phyloP scores from a whole-genome alignment of 2,329 filamentous ascomycete species.

The Fusarium napiforme region DNA sequence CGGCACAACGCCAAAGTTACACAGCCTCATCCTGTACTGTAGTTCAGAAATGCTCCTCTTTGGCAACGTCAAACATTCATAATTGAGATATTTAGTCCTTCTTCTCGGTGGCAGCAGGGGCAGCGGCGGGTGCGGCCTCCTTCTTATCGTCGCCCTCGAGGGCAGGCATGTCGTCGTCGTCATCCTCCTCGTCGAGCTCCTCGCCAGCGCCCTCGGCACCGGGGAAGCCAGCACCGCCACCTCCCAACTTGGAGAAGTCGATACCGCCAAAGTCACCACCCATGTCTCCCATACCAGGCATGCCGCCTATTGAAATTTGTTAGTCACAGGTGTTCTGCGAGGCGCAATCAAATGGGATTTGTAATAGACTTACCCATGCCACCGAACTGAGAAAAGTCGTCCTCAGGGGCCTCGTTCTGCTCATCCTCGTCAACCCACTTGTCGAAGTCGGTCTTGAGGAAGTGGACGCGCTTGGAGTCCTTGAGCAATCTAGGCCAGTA shows the following conservation, averaged over 20 bases:
- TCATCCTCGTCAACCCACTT: conserved; percentile 99
- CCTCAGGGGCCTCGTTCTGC: conserved; percentile 88
- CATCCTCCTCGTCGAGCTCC: conserved; percentile 66
- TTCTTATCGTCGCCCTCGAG: conserved; percentile 72
- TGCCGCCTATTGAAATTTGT: conserved; percentile 56
- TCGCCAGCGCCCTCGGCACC: conserved; percentile 61
- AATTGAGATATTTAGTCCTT: conserved; percentile 48
- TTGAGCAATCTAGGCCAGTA: conserved; percentile 97
- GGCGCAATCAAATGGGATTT: background rate
- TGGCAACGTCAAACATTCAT: conserved; percentile 33
- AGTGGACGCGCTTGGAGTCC: conserved; percentile 89
- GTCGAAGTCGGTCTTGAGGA: conserved; percentile 98
- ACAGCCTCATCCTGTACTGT: conserved; percentile 35
- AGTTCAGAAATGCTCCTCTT: conserved; percentile 36
- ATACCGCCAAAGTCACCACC: conserved; percentile 83
- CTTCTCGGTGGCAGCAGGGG: conserved; percentile 51
- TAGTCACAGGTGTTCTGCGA: background rate
- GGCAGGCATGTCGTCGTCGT: conserved; percentile 86
- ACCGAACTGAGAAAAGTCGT: conserved; percentile 77
- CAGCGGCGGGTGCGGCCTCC: conserved; percentile 47
- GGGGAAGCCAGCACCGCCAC: conserved; percentile 65
- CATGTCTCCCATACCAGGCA: conserved; percentile 60
- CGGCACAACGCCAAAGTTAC: conserved; percentile 42
- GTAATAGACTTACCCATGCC: conserved; percentile 68
- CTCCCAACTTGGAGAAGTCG: conserved; percentile 91